Percentiles rank a stretch among this genome's conserved stretches.
Evolutionary conservation across 352 stramenopile species (phyloP).

Genomic region (Pythium insidiosum): DNA sequence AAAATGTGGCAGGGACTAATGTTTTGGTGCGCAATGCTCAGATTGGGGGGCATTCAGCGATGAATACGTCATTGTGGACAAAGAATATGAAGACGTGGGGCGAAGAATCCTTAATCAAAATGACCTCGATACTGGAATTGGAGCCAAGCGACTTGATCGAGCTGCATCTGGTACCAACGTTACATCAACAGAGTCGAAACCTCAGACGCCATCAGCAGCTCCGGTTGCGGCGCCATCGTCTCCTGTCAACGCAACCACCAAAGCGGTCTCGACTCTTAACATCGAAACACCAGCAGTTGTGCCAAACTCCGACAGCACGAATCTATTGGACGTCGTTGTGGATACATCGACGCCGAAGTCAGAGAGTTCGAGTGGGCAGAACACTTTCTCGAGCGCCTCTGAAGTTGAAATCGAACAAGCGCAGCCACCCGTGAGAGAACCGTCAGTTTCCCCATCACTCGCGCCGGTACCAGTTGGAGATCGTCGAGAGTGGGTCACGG

Average conservation of each 20-base stretch:
- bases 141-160: too few species aligned
- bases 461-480: too few species aligned
- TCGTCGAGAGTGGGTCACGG: conserved; percentile 34
- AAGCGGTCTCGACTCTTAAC: too few species aligned
- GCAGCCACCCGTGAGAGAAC: too few species aligned
- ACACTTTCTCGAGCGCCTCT: too few species aligned
- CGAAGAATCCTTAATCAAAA: conserved; percentile 52
- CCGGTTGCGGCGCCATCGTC: conserved; percentile 1
- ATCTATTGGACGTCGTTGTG: conserved; percentile 22
- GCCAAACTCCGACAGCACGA: too few species aligned
- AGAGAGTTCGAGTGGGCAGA: background rate
- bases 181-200: background rate
- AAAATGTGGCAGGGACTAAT: background rate
- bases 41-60: conserved; percentile 70
- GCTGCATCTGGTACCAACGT: too few species aligned
- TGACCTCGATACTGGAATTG: conserved; percentile 8
- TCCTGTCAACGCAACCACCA: conserved; percentile 1
- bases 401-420: too few species aligned
- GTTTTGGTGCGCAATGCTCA: conserved; percentile 18
- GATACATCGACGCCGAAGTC: conserved; percentile 18
- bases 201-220: background rate
- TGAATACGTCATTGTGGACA: conserved; percentile 80
- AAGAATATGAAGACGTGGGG: conserved; percentile 72
- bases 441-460: too few species aligned
- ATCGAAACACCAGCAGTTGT: too few species aligned